Conservation (phyloP, 495 filamentous ascomycete species). For the Podospora pseudocomata region DNA sequence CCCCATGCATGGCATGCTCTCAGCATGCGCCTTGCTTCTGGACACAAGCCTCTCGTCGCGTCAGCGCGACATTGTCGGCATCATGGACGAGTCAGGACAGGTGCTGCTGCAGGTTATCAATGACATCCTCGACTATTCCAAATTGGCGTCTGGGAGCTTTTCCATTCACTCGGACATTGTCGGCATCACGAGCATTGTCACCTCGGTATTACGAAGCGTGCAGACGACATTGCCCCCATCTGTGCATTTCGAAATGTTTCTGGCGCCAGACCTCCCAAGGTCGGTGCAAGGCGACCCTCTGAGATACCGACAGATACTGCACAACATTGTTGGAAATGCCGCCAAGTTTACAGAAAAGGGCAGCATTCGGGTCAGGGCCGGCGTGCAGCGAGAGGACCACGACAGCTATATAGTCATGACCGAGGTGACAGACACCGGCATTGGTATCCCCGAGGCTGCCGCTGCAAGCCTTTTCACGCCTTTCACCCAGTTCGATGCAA, state of each 20-base stretch:
- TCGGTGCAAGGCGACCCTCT: conserved; percentile 45
- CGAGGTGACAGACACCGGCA: conserved; percentile 73
- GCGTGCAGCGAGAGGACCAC: conserved; percentile 38
- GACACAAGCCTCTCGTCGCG: conserved; percentile 38
- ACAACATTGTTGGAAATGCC: conserved; percentile 48
- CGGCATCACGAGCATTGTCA: conserved; percentile 44
- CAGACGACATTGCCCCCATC: conserved; percentile 35
- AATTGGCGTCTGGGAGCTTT: conserved; percentile 45
- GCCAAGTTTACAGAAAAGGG: conserved; percentile 50
- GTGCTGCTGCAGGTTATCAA: conserved; percentile 50
- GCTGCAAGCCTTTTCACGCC: conserved; percentile 71
- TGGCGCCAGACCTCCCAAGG: conserved; percentile 41
- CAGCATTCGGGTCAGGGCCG: conserved; percentile 34
- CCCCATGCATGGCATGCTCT: conserved; percentile 52
- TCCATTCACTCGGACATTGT: conserved; percentile 44
- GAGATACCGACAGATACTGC: conserved; percentile 46
- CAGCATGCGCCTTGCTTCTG: conserved; percentile 42
- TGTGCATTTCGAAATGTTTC: conserved; percentile 35
- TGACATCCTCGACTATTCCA: conserved; percentile 52
- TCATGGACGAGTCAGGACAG: conserved; percentile 48
- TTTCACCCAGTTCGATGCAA: conserved; percentile 74
- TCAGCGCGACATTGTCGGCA: conserved; percentile 45
- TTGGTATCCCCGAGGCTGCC: conserved; percentile 61
- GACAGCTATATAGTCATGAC: conserved; percentile 46
- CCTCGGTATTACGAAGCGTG: conserved; percentile 50